phyloP scores from a whole-genome alignment of 495 filamentous ascomycete species.

The Barbatosphaeria neglecta region DNA sequence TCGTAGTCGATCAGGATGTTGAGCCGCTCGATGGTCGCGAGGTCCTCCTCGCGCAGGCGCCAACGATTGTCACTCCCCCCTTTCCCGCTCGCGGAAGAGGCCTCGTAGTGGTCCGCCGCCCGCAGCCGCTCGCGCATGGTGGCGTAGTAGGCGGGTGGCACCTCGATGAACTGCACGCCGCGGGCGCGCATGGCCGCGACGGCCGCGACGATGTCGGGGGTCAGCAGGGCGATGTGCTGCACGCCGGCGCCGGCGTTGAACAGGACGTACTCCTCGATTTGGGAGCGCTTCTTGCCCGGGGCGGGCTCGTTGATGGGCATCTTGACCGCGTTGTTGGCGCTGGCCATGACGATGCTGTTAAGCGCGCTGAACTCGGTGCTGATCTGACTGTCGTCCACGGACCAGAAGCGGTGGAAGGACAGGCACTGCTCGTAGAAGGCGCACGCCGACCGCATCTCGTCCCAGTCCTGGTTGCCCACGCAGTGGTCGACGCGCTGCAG shows the following conservation, averaged over 20 bases:
- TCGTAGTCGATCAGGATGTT: slow-evolving; percentile 90
- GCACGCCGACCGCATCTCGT: slow-evolving; percentile 73
- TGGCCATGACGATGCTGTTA: slow-evolving; percentile 77
- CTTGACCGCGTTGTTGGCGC: slow-evolving; percentile 64
- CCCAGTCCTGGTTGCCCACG: slow-evolving; percentile 89
- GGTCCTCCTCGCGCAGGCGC: slow-evolving; percentile 66
- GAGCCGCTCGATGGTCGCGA: slow-evolving; percentile 56
- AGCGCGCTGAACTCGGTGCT: slow-evolving; percentile 82
- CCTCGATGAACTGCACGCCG: slow-evolving; percentile 80
- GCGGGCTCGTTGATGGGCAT: slow-evolving; percentile 98
- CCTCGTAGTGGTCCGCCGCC: slow-evolving; percentile 32
- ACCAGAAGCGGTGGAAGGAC: slow-evolving; percentile 94
- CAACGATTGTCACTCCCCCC: no score
- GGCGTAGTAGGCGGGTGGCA: slow-evolving; percentile 75
- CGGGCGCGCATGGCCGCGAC: slow-evolving; percentile 64
- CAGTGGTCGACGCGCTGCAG: slow-evolving; percentile 78
- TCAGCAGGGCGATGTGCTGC: slow-evolving; percentile 82
- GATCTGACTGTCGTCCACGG: slow-evolving; percentile 76
- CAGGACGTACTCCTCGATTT: slow-evolving; percentile 88
- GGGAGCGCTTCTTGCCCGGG: slow-evolving; percentile 67
- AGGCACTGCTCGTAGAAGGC: slow-evolving; percentile 81
- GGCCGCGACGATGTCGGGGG: slow-evolving; percentile 60
- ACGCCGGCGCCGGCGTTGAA: slow-evolving; percentile 81
- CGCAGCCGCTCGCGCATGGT: slow-evolving; percentile 57
- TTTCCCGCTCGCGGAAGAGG: no score